Base-by-base conservation (phyloP, 1,284 basidiomycete genomes). In the Ceratobasidium papillatum region DNA sequence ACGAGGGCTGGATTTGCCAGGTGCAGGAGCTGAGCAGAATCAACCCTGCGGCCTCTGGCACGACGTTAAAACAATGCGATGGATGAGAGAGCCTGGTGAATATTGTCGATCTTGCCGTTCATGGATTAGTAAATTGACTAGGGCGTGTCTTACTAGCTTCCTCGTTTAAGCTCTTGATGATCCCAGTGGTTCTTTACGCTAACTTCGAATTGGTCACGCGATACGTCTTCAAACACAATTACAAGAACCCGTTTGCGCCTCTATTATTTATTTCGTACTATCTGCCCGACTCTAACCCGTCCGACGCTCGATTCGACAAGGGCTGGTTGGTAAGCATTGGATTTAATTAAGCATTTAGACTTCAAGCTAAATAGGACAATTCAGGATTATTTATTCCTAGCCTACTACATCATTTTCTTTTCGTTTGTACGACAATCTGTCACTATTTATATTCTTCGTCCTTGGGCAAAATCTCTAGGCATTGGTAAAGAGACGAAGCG, bases 341-440 rank as follows among this genome's bases (percentile, higher is more conserved):
- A 47, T 65, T n/a, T 27, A 22, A 27, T 36, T 45, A 47, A 3
- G 38, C 51, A 52, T 52, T 52, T 45, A 45, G 25, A 22, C 61
- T 74, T 25, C 77, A 56, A 17, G 22, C 62, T 74, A 41, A 63
- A 54, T 27, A 8, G 1, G 25, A 19, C 34, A 64, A 56, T 41
- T 78, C 32, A 87, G 78, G 98, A 99, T 81, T 79, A 97, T 7
- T 81, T 87, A 25, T 99, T 99, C 83, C 81, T 99, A 59, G 86
- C 87, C 3, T 98, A 95, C 83, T 88, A 98, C 82, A 87, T 99
- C 81, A 85, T 99, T 58, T 91, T 99, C 78, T 99, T 94, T 84
- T 97, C 95, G 0, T 94, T 96, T 81, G 80, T 98, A 30, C 90
- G 98, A 45, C 95, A 99, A 83, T 82, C 87, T 36, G 83, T 95